A percentile compares a stretch with the other conserved stretches of the same genome.
Conservation (phyloP, 73 alveolate species). For the Stentor coeruleus region DNA sequence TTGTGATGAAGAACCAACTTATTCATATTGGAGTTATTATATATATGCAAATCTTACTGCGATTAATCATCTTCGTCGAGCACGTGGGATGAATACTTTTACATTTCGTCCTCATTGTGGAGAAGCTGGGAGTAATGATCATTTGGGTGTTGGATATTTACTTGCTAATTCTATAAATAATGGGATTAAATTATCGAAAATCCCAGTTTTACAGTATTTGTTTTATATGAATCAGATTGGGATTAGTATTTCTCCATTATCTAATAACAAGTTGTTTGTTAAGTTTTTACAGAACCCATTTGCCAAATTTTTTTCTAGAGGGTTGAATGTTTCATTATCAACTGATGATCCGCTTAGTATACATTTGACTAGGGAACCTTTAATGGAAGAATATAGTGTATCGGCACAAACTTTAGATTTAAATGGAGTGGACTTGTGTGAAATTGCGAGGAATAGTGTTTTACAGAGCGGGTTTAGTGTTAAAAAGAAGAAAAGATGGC, state of each 20-base stretch:
- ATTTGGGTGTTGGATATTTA: slow-evolving; percentile 57
- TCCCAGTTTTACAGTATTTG: slow-evolving; percentile 49
- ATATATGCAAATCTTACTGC: slow-evolving; percentile 52
- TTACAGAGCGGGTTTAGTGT: slow-evolving; percentile 30
- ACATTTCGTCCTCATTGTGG: slow-evolving; percentile 69
- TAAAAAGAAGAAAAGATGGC: slow-evolving; percentile 29
- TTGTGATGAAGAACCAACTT: slow-evolving; percentile 60
- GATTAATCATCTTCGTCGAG: slow-evolving; percentile 53
- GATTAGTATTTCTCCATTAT: slow-evolving; percentile 67
- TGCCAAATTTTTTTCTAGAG: slow-evolving; percentile 44
- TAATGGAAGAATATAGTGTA: slow-evolving; percentile 54
- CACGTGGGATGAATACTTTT: slow-evolving; percentile 44
- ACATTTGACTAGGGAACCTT: slow-evolving; percentile 71
- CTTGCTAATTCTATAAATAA: slow-evolving; percentile 37
- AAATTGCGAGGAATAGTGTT: slow-evolving; percentile 30
- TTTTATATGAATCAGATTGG: slow-evolving; percentile 69
- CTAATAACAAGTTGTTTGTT: slow-evolving; percentile 61
- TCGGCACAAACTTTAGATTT: slow-evolving; percentile 35
- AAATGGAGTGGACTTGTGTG: slow-evolving; percentile 21
- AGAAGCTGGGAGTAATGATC: slow-evolving; percentile 77
- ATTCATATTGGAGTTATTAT: slow-evolving; percentile 64
- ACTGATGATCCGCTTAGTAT: slow-evolving; percentile 78
- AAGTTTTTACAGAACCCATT: slow-evolving; percentile 44
- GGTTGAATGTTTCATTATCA: slow-evolving; percentile 65
- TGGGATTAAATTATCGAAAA: slow-evolving; percentile 24